Evolutionary conservation across 352 stramenopile species (phyloP).

Genomic region (Phytophthora constricta): DNA sequence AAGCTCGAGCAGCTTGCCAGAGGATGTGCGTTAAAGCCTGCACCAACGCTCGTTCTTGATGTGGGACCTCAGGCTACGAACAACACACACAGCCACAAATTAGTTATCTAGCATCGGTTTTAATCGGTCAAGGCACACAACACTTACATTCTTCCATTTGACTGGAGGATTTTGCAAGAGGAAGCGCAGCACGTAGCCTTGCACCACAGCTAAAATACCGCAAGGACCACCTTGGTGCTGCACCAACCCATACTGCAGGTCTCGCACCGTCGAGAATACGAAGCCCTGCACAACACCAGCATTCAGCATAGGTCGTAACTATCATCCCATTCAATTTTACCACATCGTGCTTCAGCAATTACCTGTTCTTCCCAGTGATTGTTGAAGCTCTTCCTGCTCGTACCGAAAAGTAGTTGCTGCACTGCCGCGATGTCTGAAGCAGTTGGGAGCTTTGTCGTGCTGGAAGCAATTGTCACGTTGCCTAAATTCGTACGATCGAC

Average conservation of each 20-base stretch:
- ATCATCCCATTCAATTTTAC: too few relatives aligned
- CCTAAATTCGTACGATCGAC: not conserved
- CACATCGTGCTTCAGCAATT: too few relatives aligned
- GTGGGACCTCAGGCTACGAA: constrained; percentile 42
- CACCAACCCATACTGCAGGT: constrained; percentile 90
- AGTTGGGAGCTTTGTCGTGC: constrained; percentile 29
- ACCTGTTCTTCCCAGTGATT: constrained; percentile 79
- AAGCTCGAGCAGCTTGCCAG: constrained; percentile 57
- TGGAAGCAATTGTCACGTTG: not conserved
- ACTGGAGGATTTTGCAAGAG: constrained; percentile 49
- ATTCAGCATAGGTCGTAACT: constrained; percentile 11
- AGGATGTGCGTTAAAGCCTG: constrained; percentile 69
- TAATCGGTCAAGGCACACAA: not conserved
- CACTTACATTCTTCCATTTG: constrained; percentile 75
- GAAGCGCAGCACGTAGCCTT: constrained; percentile 91
- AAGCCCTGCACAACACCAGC: constrained; percentile 60
- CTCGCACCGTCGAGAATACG: constrained; percentile 52
- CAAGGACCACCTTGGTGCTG: constrained; percentile 95
- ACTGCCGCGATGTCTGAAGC: constrained; percentile 55
- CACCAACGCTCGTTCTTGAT: constrained; percentile 54
- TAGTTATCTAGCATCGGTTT: too few relatives aligned
- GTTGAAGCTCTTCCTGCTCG: constrained; percentile 62
- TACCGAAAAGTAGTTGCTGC: constrained; percentile 65
- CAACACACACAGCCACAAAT: constrained; percentile 3
- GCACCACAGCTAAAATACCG: constrained; percentile 93